Evolutionary conservation across 192 early-diverging fungal species (phyloP).

Genomic region (Glomus cerebriforme): DNA sequence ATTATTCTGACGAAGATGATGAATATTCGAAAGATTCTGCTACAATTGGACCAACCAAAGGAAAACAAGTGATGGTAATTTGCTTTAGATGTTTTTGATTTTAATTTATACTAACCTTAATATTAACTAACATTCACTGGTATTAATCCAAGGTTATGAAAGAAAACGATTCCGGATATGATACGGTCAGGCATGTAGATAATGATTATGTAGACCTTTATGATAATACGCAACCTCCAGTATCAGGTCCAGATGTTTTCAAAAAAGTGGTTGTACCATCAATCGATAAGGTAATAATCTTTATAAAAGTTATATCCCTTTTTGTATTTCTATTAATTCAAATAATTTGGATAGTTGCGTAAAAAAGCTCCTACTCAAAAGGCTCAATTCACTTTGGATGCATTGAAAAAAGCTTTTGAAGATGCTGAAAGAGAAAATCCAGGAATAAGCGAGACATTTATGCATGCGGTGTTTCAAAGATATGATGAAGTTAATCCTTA

Average conservation of each 20-base stretch:
- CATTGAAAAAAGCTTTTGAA: conserved; percentile 42
- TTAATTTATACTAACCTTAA: not conserved
- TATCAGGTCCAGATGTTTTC: conserved; percentile 37
- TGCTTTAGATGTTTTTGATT: not conserved
- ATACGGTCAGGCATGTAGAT: conserved; percentile 39
- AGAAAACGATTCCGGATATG: conserved; percentile 42
- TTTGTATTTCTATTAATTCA: not conserved
- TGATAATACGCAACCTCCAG: conserved; percentile 18
- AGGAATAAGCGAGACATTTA: conserved; percentile 41
- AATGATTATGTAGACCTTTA: conserved; percentile 33
- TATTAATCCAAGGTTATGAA: conserved; percentile 18
- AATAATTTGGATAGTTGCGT: conserved; percentile 37
- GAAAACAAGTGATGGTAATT: conserved; percentile 30
- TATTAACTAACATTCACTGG: conserved; percentile 3
- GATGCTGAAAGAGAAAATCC: conserved; percentile 47
- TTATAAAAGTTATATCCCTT: not conserved
- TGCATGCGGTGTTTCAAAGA: conserved; percentile 35
- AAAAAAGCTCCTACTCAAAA: conserved; percentile 34
- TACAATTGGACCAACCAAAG: conserved; percentile 31
- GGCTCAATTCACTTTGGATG: conserved; percentile 45
- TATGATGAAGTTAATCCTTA: conserved; percentile 30
- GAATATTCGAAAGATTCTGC: not conserved
- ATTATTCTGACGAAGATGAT: conserved; percentile 30
- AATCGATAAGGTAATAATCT: conserved; percentile 15
- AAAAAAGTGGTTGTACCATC: conserved; percentile 38